Percentiles rank a stretch among this genome's conserved stretches.
phyloP scores from a whole-genome alignment of 257 asterid genomes.

The Sherardia arvensis region DNA sequence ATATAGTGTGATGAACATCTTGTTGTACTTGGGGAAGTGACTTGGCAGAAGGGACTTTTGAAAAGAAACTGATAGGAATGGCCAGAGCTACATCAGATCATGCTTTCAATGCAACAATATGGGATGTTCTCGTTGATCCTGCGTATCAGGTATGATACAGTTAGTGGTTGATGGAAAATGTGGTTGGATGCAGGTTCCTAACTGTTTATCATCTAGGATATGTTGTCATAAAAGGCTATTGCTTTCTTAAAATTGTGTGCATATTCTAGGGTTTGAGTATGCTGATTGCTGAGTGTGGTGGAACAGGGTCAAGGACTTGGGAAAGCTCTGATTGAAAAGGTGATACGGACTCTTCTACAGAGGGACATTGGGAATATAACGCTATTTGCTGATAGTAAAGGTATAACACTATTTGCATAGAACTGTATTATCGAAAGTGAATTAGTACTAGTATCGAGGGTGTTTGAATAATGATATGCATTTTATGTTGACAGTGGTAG shows the following conservation, averaged over 20 bases:
- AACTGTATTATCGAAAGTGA: background rate
- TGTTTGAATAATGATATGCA: background rate
- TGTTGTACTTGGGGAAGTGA: constrained; percentile 85
- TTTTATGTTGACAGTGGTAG: constrained; percentile 61
- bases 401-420: constrained; percentile 29
- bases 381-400: constrained; percentile 89
- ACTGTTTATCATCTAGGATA: background rate
- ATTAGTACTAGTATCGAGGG: background rate
- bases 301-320: constrained; percentile 95
- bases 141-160: constrained; percentile 61
- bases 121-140: constrained; percentile 99
- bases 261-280: no score
- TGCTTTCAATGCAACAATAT: constrained; percentile 96
- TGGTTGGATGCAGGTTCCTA: background rate
- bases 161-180: background rate
- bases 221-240: background rate
- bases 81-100: constrained; percentile 99
- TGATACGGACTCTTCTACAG: constrained; percentile 68
- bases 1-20: constrained; percentile 57
- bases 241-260: no score
- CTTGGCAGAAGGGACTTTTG: constrained; percentile 76
- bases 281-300: background rate
- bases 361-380: constrained; percentile 90
- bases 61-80: constrained; percentile 92
- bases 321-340: constrained; percentile 80